Conservation (phyloP, 2,329 filamentous ascomycete species). For the Sarocladium strictum region DNA sequence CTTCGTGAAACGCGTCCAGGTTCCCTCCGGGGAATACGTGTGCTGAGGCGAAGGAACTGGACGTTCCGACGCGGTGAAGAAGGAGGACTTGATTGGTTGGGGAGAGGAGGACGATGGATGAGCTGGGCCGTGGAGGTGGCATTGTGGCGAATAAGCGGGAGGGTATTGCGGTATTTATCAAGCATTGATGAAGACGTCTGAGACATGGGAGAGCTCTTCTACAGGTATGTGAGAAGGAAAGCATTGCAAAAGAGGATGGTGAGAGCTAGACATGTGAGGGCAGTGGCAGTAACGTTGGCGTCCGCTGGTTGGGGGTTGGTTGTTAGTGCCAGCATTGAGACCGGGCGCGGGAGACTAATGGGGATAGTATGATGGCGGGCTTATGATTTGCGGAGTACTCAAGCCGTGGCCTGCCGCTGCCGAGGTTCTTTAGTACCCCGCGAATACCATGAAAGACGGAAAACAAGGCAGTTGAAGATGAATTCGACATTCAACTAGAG, state of each 20-base stretch:
- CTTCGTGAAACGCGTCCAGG: conserved; percentile 72
- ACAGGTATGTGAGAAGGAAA: not conserved
- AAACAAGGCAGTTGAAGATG: not conserved
- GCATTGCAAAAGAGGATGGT: not conserved
- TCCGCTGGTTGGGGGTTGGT: not conserved
- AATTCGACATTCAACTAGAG: not conserved
- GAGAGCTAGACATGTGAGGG: not conserved
- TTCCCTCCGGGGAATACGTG: conserved; percentile 95
- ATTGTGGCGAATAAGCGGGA: conserved; percentile 11
- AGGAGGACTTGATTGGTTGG: conserved; percentile 82
- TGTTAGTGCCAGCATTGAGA: not conserved
- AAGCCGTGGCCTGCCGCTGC: not conserved
- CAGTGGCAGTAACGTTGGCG: not conserved
- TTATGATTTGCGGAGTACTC: not conserved
- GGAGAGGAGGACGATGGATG: conserved; percentile 79
- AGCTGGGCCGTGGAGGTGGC: conserved; percentile 52
- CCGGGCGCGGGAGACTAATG: not conserved
- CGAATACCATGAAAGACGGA: not conserved
- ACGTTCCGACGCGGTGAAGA: conserved; percentile 77
- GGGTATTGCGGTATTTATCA: not conserved
- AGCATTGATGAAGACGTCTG: not conserved
- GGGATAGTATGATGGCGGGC: not conserved
- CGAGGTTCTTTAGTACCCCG: not conserved
- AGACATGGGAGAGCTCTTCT: not conserved
- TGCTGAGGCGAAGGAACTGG: conserved; percentile 79